Base-by-base conservation (phyloP, 768 basidiomycete species). In the Hygrocybe coccinea region DNA sequence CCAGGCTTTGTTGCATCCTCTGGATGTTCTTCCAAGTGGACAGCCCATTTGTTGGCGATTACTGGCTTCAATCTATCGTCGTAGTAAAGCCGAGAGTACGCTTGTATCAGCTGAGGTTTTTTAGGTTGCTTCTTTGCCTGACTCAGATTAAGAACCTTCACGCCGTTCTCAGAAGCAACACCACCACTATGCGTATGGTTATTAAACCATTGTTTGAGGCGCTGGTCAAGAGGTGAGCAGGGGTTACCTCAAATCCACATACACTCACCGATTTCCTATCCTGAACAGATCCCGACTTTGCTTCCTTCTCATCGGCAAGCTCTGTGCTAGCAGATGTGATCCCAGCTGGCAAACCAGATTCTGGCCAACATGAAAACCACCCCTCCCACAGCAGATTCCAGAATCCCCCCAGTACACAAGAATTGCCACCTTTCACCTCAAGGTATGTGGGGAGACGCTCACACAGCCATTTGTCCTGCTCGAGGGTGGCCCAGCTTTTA, bases 41-140 rank as follows among this genome's bases (percentile, higher is more conserved):
- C 54, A 2, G 11, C 25, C 54, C 54, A 55, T 2, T 24, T 2
- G 17, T 55, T 44, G 8, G 41, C 29, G 15, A 55, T 22, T 8
- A 34, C 19, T 11, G 54, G 5, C 33, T 44, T 34, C 8, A 55
- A 22, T 15, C 25, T 55, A 1, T 9, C 15, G 2, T 55, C 44
- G 54, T 55, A 55, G 44, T 55, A 55, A 3, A 55, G 54, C 8
- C 15, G 21, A 24, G 41, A 45, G 24, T 45, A 55, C n/a, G 33
- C 54, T 17, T 55, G 54, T 9, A 19, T 15, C 5, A 15, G 17
- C 25, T n/a, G 21, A 17, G 12, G 41, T 36, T 46, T 43, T 15
- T 33, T 25, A 4, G 17, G 3, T 12, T n/a, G 44, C 17, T 19
- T 41, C 10, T 41, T 41, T 41, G 39, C n/a, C 37, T n/a, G n/a